Conservation (phyloP, 768 basidiomycete species). For the Nidula microcarpa region DNA sequence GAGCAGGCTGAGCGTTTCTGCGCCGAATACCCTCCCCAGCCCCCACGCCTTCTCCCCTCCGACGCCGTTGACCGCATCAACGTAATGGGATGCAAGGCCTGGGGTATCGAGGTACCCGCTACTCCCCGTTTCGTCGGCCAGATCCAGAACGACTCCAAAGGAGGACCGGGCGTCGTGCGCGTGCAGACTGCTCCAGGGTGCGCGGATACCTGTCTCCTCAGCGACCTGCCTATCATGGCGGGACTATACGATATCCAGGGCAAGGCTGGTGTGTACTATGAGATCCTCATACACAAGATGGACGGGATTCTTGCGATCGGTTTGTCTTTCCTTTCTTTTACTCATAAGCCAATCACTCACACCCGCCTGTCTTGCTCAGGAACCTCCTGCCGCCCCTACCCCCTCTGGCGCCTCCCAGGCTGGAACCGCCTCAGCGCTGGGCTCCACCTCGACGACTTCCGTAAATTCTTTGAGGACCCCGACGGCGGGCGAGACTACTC, state of each 20-base stretch:
- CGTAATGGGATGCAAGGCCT: conserved; percentile 42
- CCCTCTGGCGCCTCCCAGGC: conserved; percentile 62
- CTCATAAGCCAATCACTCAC: not conserved
- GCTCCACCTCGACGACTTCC: conserved; percentile 66
- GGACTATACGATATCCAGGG: conserved; percentile 56
- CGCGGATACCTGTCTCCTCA: conserved; percentile 50
- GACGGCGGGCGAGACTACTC: conserved; percentile 61
- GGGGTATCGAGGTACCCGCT: conserved; percentile 44
- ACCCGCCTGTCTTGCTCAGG: conserved; percentile 29
- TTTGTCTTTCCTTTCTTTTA: conserved; percentile 15
- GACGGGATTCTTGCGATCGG: conserved; percentile 60
- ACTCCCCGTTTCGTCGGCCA: conserved; percentile 41
- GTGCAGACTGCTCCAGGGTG: conserved; percentile 41
- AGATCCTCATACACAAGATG: conserved; percentile 55
- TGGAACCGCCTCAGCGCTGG: conserved; percentile 69
- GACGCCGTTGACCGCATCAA: conserved; percentile 49
- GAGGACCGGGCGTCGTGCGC: conserved; percentile 25
- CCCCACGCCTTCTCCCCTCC: conserved; percentile 48
- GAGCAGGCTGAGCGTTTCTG: conserved; percentile 52
- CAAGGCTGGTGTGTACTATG: conserved; percentile 61
- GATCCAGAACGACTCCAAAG: conserved; percentile 35
- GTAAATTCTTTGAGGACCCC: conserved; percentile 71
- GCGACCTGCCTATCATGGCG: conserved; percentile 56
- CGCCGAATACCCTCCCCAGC: conserved; percentile 26
- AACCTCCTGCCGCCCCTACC: conserved; percentile 63